These are phyloP conservation scores for Trichoderma parareesei DNA, from an alignment of 495 filamentous ascomycete genomes.

Conservation along the genomic window DNA sequence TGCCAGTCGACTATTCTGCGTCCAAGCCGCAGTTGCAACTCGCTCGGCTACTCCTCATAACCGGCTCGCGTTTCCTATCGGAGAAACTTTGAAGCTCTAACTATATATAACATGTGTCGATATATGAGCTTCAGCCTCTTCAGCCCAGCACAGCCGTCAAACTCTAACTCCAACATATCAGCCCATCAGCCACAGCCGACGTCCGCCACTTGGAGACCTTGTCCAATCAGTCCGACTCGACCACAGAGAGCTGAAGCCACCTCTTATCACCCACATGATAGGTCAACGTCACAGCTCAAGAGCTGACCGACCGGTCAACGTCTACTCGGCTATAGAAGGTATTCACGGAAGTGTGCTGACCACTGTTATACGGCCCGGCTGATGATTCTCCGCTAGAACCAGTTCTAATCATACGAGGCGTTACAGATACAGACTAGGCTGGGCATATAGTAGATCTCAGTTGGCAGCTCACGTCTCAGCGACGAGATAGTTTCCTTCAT, in stretches of 20 bases:
- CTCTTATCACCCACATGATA: background rate
- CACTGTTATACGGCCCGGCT: no score
- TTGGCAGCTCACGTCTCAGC: background rate
- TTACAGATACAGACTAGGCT: background rate
- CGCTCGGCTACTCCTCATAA: no score
- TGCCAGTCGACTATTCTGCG: no score
- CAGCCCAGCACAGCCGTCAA: background rate
- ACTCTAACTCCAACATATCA: background rate
- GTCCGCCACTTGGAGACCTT: background rate
- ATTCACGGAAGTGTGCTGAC: no score
- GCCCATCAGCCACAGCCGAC: background rate
- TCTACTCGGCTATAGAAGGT: no score
- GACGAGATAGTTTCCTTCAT: background rate
- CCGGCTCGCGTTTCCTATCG: no score
- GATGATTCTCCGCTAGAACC: no score
- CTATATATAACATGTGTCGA: background rate
- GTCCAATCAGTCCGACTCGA: background rate
- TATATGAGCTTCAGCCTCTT: background rate
- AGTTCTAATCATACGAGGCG: no score
- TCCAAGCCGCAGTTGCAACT: no score
- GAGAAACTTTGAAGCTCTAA: no score
- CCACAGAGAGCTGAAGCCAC: background rate
- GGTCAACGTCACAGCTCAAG: background rate
- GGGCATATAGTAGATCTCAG: background rate
- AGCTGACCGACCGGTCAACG: background rate